Evolutionary conservation across 2,329 filamentous ascomycete genomes (phyloP).

Genomic region (Ophiosphaerella narmari): DNA sequence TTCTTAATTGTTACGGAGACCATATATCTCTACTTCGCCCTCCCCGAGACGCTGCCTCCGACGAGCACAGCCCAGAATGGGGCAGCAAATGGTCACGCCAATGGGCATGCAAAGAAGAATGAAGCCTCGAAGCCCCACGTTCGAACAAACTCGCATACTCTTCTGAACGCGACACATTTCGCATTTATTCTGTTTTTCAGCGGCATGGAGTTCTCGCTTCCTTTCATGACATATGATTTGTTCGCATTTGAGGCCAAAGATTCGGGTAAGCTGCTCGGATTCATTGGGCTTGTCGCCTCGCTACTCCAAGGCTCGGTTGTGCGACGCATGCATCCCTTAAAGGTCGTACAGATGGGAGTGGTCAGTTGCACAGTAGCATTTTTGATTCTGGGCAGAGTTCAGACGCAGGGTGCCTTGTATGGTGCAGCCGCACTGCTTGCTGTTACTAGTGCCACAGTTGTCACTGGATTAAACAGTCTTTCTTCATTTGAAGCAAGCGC

Average conservation of each 20-base stretch:
- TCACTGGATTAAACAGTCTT: constrained; percentile 89
- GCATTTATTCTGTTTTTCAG: constrained; percentile 95
- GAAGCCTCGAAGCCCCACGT: constrained; percentile 25
- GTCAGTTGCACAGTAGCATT: constrained; percentile 79
- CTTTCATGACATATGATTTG: constrained; percentile 96
- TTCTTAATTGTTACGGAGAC: constrained; percentile 86
- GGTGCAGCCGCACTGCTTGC: constrained; percentile 81
- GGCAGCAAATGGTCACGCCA: constrained; percentile 23
- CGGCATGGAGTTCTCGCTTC: constrained; percentile 95
- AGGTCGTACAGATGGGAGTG: constrained; percentile 79
- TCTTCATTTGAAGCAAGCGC: constrained; percentile 86
- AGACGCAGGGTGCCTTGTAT: constrained; percentile 73
- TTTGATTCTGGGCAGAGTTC: constrained; percentile 72
- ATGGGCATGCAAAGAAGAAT: constrained; percentile 23
- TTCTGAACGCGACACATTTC: constrained; percentile 87
- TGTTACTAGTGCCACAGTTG: constrained; percentile 90
- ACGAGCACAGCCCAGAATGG: constrained; percentile 23
- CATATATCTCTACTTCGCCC: constrained; percentile 77
- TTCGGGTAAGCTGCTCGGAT: constrained; percentile 85
- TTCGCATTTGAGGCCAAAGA: constrained; percentile 80
- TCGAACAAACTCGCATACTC: constrained; percentile 78
- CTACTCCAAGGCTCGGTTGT: constrained; percentile 93
- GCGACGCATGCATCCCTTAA: constrained; percentile 78
- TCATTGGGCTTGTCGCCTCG: constrained; percentile 87
- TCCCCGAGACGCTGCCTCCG: constrained; percentile 83